Evolutionary conservation across 257 asterid genomes (phyloP).

Genomic region (Linaria vulgaris): DNA sequence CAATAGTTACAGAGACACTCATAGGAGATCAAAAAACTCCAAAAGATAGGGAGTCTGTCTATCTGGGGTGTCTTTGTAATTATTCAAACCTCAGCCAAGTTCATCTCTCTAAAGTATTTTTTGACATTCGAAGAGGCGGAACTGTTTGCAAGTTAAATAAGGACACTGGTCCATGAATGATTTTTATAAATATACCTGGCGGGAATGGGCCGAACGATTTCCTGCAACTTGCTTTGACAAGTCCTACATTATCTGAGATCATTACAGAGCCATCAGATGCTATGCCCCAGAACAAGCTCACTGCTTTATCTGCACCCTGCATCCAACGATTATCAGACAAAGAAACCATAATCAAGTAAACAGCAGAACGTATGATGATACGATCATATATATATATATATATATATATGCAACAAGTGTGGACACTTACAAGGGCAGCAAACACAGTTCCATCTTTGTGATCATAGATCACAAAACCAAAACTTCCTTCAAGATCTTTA

Average conservation of each 20-base stretch:
- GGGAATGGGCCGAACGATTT: slow-evolving; percentile 97
- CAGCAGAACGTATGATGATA: too few relatives aligned
- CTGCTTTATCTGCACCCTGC: slow-evolving; percentile 72
- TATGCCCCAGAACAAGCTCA: slow-evolving; percentile 81
- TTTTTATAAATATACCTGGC: slow-evolving; percentile 49
- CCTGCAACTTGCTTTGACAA: slow-evolving; percentile 71
- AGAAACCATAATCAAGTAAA: background rate
- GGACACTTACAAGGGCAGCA: slow-evolving; percentile 71
- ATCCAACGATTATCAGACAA: slow-evolving; percentile 17
- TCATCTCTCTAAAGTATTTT: too few relatives aligned
- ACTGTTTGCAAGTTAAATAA: background rate
- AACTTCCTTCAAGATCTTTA: slow-evolving; percentile 83
- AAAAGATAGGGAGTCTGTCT: too few relatives aligned
- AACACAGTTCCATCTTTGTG: slow-evolving; percentile 67
- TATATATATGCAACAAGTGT: background rate
- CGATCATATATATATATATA: too few relatives aligned
- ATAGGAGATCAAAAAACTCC: too few relatives aligned
- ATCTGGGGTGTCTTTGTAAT: too few relatives aligned
- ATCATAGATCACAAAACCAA: slow-evolving; percentile 87
- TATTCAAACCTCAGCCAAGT: too few relatives aligned
- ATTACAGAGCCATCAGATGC: slow-evolving; percentile 77
- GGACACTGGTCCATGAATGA: background rate
- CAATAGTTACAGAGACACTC: too few relatives aligned
- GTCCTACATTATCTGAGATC: slow-evolving; percentile 70
- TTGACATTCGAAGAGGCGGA: too few relatives aligned